A percentile compares a stretch with the other conserved stretches of the same genome.
phyloP scores from a whole-genome alignment of 1,284 basidiomycete genomes.

The Inonotus hispidus region DNA sequence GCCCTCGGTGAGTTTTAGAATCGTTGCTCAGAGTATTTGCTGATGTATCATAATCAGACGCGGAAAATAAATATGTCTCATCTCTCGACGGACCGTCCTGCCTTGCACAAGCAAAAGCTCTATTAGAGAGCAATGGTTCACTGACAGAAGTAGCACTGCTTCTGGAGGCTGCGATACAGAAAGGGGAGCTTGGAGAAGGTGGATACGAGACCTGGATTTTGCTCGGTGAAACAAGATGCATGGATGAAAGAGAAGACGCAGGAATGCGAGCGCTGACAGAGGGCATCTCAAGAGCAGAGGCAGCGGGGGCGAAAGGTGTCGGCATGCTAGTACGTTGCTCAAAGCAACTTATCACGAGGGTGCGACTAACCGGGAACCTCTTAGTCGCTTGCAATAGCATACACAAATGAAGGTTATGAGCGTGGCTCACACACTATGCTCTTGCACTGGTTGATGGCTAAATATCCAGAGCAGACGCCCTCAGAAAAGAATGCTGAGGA shows the following conservation, averaged over 20 bases:
- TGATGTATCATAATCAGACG: constrained; percentile 34
- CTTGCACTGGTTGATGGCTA: constrained; percentile 78
- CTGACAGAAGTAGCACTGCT: constrained; percentile 81
- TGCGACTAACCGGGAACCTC: neutral
- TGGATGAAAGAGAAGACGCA: constrained; percentile 89
- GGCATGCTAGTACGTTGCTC: constrained; percentile 73
- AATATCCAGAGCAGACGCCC: constrained; percentile 61
- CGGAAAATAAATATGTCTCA: constrained; percentile 67
- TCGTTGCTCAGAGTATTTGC: constrained; percentile 4
- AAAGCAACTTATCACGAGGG: constrained; percentile 8
- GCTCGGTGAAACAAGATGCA: constrained; percentile 89
- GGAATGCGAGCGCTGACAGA: constrained; percentile 72
- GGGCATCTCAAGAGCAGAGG: constrained; percentile 60
- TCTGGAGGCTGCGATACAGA: constrained; percentile 84
- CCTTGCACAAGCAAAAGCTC: constrained; percentile 63
- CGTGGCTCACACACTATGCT: constrained; percentile 85
- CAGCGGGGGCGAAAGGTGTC: constrained; percentile 57
- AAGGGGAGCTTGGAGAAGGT: constrained; percentile 68
- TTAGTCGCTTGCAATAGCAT: constrained; percentile 92
- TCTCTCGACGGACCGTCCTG: constrained; percentile 46
- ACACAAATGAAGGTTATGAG: constrained; percentile 95
- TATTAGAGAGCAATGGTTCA: constrained; percentile 77
- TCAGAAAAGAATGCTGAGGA: constrained; percentile 54
- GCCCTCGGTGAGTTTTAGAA: constrained; percentile 56
- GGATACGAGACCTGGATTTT: constrained; percentile 92